Evolutionary conservation across 306 rosid species (phyloP), one percentile per base, ranked within the genome.

Genomic region (Quercus aquifolioides): DNA sequence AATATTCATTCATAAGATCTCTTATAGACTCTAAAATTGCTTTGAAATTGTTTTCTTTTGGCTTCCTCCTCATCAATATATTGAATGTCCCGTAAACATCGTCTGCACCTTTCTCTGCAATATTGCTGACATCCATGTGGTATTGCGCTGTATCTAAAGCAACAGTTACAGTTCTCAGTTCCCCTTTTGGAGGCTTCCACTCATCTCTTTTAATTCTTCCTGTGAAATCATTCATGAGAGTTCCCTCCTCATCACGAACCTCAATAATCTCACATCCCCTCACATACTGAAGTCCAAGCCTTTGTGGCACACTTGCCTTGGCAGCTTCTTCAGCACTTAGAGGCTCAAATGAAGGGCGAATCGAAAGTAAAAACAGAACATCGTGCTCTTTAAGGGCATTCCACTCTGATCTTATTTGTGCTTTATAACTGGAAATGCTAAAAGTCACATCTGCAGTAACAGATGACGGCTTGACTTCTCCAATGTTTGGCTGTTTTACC

Each of bases 161-260:
- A 80, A 95, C 89, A 62, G 96, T 95, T 65, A 95, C 87, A 77
- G 99, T 95, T 91, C 99, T 93, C 79, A 93, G 68, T 69, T 95
- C 98, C 75, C 99, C 99, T 84, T 93, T 95, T 62, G 99, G 98
- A 62, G 99, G 99, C 87, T 95, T 95, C 97, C 98, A 91, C 74
- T 95, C 99, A 86, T 95, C 99, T 23, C 91, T 89, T 82, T 95
- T 93, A 74, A 93, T 90, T 83, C 80, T 91, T 80, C 99, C 96
- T 23, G 97, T 91, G 78, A 90, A 93, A 89, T 95, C 99, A 89
- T 95, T 95, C 99, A 95, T 93, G 56, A 95, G 88, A 86, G 84
- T 87, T 71, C 98, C 98, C 82, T 95, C 96, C 79, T 95, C 98
- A 83, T 95, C 99, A 80, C 89, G 93, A 64, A 95, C 79, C 85